Evolutionary conservation across 805 yeast genomes (phyloP), one percentile per base, ranked within the genome.

Genomic region (Torulaspora delbrueckii): DNA sequence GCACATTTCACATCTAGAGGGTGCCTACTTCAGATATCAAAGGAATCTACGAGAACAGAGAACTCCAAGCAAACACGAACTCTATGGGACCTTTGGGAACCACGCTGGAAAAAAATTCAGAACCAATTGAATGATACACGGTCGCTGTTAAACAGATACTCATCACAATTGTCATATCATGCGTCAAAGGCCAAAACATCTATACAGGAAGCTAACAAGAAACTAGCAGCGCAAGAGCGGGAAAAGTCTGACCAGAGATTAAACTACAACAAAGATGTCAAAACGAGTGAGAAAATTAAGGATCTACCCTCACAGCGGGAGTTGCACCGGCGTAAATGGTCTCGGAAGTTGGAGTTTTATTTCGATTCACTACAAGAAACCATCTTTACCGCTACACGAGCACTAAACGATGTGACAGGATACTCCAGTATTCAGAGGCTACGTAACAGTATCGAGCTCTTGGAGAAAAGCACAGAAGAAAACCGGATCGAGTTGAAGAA

Each of bases 391-490:
- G 83, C 86, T 0, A 76, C 86, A 0, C 73, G 78, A 48, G 77
- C 90, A 1, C 72, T 91, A 27, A 93, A 93, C 58, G 96, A 89
- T 55, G 82, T 89, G 8, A 91, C 99, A 0, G 99, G 99, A 0
- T 93, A 93, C 63, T 76, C 88, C 0, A 73, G 82, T 14, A 86
- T 93, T 46, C 95, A 86, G 58, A 71, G 74, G 47, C 66, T 91
- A 55, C 83, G 88, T 63, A 62, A 70, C 24, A 67, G 77, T 1
- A 87, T 93, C 25, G 79, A 75, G 7, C 48, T 57, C 0, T 50
- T 70, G 51, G 97, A 91, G 55, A 49, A 51, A 10, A 70, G 74
- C 26, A 62, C 87, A 32, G 69, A 69, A 40, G 62, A 60, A 1
- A 67, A 79, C 3, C 77, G 86, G 46, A 62, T 62, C 0, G 55